phyloP scores from a whole-genome alignment of 192 early-diverging fungal species.

The Backusella westeae region DNA sequence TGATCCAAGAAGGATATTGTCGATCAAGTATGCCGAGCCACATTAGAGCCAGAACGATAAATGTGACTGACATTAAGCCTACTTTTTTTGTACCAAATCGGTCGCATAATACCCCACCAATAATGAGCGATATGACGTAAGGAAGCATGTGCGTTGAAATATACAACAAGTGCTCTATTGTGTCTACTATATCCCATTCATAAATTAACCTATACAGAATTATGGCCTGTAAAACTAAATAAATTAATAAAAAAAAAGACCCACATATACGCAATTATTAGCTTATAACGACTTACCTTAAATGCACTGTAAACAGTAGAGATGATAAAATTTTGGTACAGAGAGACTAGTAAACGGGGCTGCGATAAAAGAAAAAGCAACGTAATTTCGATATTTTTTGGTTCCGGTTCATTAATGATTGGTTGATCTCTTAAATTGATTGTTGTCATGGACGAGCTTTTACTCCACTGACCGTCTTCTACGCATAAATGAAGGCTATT shows the following conservation, averaged over 20 bases:
- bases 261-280: background rate
- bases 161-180: background rate
- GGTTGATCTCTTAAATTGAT: slow-evolving; percentile 9
- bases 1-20: background rate
- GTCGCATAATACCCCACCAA: background rate
- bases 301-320: background rate
- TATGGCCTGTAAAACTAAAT: background rate
- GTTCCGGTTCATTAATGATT: background rate
- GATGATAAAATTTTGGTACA: background rate
- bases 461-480: slow-evolving; percentile 7
- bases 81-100: slow-evolving; percentile 7
- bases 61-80: background rate
- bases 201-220: background rate
- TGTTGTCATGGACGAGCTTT: slow-evolving; percentile 3
- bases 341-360: background rate
- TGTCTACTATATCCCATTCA: background rate
- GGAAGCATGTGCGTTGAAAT: background rate
- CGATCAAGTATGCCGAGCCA: background rate
- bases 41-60: background rate
- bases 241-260: background rate
- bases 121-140: background rate
- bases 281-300: background rate
- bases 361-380: background rate
- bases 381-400: background rate
- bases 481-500: background rate